A percentile compares a stretch with the other conserved stretches of the same genome.
phyloP scores from a whole-genome alignment of 1,284 basidiomycete species.

The Ustanciosporium gigantosporum region DNA sequence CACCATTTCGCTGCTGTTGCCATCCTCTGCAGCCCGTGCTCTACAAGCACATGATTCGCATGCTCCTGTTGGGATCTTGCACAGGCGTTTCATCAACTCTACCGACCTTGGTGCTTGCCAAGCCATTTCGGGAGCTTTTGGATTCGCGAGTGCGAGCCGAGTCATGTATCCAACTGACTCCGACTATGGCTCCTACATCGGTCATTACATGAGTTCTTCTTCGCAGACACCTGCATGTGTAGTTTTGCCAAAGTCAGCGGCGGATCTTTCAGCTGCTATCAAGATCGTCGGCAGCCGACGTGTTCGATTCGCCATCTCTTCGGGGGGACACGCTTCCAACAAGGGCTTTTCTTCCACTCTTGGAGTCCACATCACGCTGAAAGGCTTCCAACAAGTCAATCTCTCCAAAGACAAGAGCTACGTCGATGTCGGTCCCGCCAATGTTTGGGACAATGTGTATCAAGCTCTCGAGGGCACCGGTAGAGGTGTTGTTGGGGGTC shows the following conservation, averaged over 20 bases:
- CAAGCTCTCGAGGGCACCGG: conserved; percentile 18
- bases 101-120: conserved; percentile 35
- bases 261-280: conserved; percentile 35
- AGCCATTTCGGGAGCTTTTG: conserved; percentile 14
- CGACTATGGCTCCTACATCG: conserved; percentile 12
- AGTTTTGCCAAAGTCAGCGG: conserved; percentile 24
- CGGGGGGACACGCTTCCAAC: conserved; percentile 44
- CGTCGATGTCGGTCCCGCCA: conserved; percentile 42
- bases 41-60: too few species aligned
- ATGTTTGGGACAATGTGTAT: conserved; percentile 50
- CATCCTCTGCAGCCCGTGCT: too few species aligned
- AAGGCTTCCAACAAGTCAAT: conserved; percentile 36
- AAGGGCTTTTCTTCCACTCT: conserved; percentile 44
- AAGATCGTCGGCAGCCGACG: conserved; percentile 40
- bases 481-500: conserved; percentile 37
- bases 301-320: conserved; percentile 38
- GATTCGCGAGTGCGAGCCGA: conserved; percentile 3
- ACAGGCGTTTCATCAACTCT: conserved; percentile 22
- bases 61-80: too few species aligned
- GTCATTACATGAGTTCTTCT: conserved; percentile 35
- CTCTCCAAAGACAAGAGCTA: conserved; percentile 33
- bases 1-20: too few species aligned
- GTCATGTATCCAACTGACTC: conserved; percentile 26
- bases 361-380: conserved; percentile 41
- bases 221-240: conserved; percentile 34